Evolutionary conservation across 1,284 basidiomycete genomes (phyloP).

Genomic region (Ceratobasidium sp.): DNA sequence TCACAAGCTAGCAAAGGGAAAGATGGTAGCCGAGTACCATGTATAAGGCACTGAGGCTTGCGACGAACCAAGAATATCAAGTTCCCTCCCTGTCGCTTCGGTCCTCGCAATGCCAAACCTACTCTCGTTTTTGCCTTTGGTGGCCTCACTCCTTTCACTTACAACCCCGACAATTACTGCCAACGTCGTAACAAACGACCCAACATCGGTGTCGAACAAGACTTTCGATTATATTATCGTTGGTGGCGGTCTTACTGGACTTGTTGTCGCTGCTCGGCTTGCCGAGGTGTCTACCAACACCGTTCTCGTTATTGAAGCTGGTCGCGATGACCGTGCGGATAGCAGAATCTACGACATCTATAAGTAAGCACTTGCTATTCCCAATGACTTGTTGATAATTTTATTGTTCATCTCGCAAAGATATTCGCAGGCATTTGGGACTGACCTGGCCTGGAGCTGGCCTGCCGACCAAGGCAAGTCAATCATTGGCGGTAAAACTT

Average conservation of each 20-base stretch:
- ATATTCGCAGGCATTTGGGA: conserved; percentile 59
- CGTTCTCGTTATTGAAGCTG: conserved; percentile 72
- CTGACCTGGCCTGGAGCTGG: conserved; percentile 66
- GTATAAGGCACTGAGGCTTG: too few species aligned
- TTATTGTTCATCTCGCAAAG: neutral
- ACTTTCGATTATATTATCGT: conserved; percentile 77
- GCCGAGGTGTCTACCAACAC: conserved; percentile 67
- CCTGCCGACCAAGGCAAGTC: conserved; percentile 63
- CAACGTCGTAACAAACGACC: conserved; percentile 35
- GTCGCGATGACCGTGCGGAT: conserved; percentile 65
- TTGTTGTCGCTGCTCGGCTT: conserved; percentile 72
- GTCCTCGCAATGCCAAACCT: too few species aligned
- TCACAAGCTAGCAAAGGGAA: too few species aligned
- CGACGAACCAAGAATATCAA: too few species aligned
- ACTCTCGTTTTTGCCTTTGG: conserved; percentile 3
- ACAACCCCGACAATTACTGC: neutral
- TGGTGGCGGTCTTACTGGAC: conserved; percentile 73
- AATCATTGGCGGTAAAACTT: conserved; percentile 68
- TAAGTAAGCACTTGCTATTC: conserved; percentile 58
- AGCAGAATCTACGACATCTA: conserved; percentile 65
- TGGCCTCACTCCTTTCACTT: neutral
- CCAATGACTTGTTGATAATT: neutral
- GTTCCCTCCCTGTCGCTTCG: too few species aligned
- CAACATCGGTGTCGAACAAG: conserved; percentile 45
- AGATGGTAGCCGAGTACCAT: too few species aligned